These are phyloP conservation scores for Claviceps humidiphila DNA, from an alignment of 2,329 filamentous ascomycete genomes.

Conservation along the genomic window DNA sequence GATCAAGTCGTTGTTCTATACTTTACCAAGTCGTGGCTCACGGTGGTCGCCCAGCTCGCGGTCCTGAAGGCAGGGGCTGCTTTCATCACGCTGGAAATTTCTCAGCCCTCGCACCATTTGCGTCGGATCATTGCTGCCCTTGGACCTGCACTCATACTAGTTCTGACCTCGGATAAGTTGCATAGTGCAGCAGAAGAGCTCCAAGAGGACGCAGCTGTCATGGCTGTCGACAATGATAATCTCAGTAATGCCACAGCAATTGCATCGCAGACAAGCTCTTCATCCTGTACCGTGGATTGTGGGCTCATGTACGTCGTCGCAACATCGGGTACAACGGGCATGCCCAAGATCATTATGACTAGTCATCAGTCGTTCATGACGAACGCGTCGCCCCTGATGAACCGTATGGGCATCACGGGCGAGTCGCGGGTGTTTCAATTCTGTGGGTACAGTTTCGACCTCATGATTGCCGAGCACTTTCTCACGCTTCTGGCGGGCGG, in stretches of 20 bases:
- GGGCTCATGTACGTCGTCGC: not conserved
- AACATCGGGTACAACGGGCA: not conserved
- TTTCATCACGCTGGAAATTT: not conserved
- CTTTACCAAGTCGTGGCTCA: not conserved
- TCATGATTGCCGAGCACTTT: not conserved
- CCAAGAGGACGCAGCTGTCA: not conserved
- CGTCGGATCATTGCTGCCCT: not conserved
- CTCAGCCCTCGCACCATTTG: not conserved
- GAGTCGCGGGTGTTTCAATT: slow-evolving; percentile 3
- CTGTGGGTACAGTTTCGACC: slow-evolving; percentile 1
- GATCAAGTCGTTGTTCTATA: not conserved
- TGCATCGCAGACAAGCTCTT: not conserved
- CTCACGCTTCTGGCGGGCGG: not conserved
- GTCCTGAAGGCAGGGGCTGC: not conserved
- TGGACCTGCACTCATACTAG: not conserved
- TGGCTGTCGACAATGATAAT: too few relatives aligned
- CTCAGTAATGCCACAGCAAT: too few relatives aligned
- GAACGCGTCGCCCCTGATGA: not conserved
- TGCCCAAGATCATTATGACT: not conserved
- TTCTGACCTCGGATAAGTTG: not conserved
- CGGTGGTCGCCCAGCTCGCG: not conserved
- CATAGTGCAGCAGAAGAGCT: not conserved
- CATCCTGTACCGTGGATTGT: not conserved
- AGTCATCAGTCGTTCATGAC: not conserved
- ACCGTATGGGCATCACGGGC: not conserved